These are phyloP conservation scores for Sclerotinia spermophila DNA, from an alignment of 2,329 filamentous ascomycete species.

Conservation along the genomic window DNA sequence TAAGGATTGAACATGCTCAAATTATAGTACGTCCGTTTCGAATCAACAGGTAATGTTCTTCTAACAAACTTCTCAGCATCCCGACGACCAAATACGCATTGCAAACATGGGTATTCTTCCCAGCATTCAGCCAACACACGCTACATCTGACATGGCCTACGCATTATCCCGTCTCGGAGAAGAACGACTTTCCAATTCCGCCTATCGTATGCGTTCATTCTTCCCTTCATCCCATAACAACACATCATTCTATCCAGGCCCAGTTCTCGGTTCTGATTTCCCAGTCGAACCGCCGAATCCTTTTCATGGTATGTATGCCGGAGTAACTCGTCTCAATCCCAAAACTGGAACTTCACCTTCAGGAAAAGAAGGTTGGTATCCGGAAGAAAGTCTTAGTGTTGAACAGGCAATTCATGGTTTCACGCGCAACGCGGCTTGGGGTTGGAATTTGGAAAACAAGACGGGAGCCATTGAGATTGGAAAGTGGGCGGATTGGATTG, in stretches of 20 bases:
- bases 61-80: constrained; percentile 41
- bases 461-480: constrained; percentile 58
- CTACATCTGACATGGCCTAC: constrained; percentile 68
- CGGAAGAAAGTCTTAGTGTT: constrained; percentile 54
- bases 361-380: constrained; percentile 53
- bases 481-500: constrained; percentile 66
- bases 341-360: constrained; percentile 50
- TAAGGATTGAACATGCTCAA: constrained; percentile 68
- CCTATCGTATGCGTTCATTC: constrained; percentile 64
- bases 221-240: constrained; percentile 41
- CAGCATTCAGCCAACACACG: constrained; percentile 66
- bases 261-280: constrained; percentile 66
- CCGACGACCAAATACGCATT: constrained; percentile 59
- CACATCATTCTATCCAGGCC: constrained; percentile 33
- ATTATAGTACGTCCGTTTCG: constrained; percentile 47
- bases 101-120: constrained; percentile 58
- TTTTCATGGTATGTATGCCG: constrained; percentile 67
- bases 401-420: constrained; percentile 61
- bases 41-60: background rate
- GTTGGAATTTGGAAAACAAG: constrained; percentile 55
- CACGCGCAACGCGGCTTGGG: constrained; percentile 56
- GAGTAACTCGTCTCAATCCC: constrained; percentile 58
- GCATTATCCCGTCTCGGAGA: constrained; percentile 57
- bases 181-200: constrained; percentile 51
- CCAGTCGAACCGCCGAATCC: constrained; percentile 67